Conservation (phyloP, 2,329 filamentous ascomycete genomes). For the Colletotrichum orbiculare region DNA sequence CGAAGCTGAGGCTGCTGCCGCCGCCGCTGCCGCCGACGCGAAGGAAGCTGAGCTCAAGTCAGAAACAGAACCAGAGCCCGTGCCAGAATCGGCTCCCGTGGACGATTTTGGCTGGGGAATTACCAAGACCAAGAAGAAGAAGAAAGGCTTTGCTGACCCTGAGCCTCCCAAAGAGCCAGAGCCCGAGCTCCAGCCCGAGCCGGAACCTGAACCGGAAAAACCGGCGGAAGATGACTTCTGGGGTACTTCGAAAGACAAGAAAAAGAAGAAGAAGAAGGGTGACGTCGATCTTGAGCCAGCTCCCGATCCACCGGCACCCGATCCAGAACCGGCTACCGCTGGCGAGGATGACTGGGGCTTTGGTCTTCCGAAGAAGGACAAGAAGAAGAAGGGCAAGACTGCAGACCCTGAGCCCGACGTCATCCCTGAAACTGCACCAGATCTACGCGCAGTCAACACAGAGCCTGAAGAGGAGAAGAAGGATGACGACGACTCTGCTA, state of each 20-base stretch:
- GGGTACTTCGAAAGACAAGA: slow-evolving; percentile 46
- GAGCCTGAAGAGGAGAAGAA: slow-evolving; percentile 44
- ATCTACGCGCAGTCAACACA: slow-evolving; percentile 37
- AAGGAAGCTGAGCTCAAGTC: slow-evolving; percentile 34
- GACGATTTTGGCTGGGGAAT: slow-evolving; percentile 39
- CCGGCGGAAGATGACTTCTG: slow-evolving; percentile 45
- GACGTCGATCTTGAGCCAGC: slow-evolving; percentile 41
- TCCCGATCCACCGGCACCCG: slow-evolving; percentile 25
- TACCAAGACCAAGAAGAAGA: slow-evolving; percentile 48
- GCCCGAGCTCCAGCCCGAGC: slow-evolving; percentile 39
- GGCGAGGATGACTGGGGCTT: slow-evolving; percentile 43
- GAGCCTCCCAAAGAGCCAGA: slow-evolving; percentile 39
- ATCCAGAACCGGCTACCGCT: slow-evolving; percentile 37
- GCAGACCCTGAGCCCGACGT: slow-evolving; percentile 40
- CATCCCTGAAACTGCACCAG: slow-evolving; percentile 21
- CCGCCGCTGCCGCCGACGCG: slow-evolving; percentile 6
- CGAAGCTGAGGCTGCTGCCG: slow-evolving; percentile 17
- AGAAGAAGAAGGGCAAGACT: slow-evolving; percentile 41
- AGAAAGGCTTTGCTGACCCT: slow-evolving; percentile 41
- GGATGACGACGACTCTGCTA: slow-evolving; percentile 45
- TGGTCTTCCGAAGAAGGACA: slow-evolving; percentile 45
- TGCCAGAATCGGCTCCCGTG: slow-evolving; percentile 27
- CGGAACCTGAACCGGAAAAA: slow-evolving; percentile 39
- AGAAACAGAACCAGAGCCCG: slow-evolving; percentile 23
- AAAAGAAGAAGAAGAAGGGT: slow-evolving; percentile 47